Evolutionary conservation across 176 grass and related monocot genomes (phyloP).

Genomic region (Coix lacrymajobi): DNA sequence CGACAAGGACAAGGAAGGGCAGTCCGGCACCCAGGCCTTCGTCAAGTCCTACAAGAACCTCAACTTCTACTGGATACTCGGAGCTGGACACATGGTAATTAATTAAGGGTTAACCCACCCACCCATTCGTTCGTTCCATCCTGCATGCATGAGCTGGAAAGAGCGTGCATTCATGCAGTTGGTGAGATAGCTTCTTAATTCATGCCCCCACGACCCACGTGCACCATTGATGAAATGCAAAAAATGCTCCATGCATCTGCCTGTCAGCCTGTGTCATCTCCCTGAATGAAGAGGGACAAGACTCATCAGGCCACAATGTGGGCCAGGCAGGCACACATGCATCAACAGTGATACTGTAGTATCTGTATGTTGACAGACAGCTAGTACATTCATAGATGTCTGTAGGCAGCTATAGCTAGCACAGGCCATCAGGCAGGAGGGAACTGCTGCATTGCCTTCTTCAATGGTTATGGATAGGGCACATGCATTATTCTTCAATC

Average conservation of each 20-base stretch:
- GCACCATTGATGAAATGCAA: background rate
- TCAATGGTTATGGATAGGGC: conserved; percentile 30
- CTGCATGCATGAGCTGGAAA: conserved; percentile 29
- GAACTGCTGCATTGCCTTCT: background rate
- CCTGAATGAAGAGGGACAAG: background rate
- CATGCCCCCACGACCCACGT: background rate
- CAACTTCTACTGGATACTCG: conserved; percentile 82
- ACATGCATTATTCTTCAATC: too few species aligned
- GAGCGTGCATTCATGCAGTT: conserved; percentile 27
- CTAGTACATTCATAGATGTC: background rate
- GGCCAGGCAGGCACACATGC: conserved; percentile 15
- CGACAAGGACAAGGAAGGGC: conserved; percentile 14
- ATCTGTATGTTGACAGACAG: too few species aligned
- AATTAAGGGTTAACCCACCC: too few species aligned
- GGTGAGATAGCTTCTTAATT: conserved; percentile 28
- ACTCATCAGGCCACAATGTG: background rate
- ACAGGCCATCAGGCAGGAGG: conserved; percentile 2
- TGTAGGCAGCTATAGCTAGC: background rate
- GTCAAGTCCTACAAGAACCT: conserved; percentile 79
- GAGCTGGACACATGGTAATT: conserved; percentile 88
- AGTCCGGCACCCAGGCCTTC: conserved; percentile 59
- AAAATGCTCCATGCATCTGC: background rate
- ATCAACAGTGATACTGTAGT: conserved; percentile 22
- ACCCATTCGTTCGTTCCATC: too few species aligned
- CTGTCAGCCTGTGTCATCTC: background rate